Evolutionary conservation across 2,329 filamentous ascomycete species (phyloP).

Genomic region (Hypoxylon sp.): DNA sequence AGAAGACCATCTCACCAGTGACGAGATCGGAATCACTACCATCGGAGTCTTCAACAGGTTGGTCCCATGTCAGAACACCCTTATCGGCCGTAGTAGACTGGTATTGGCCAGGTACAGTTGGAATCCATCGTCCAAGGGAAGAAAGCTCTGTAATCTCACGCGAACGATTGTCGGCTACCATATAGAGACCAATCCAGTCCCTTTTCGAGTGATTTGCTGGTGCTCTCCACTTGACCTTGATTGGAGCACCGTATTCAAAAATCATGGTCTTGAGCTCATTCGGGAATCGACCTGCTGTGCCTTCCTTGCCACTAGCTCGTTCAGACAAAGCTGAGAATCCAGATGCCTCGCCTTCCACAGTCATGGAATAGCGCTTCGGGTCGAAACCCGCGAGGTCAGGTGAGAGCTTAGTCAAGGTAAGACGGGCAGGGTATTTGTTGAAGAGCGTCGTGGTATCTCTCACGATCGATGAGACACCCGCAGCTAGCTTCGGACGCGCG

Average conservation of each 20-base stretch:
- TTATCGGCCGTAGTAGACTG: slow-evolving; percentile 81
- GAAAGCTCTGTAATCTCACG: slow-evolving; percentile 86
- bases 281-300: slow-evolving; percentile 75
- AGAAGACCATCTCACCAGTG: slow-evolving; percentile 86
- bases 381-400: slow-evolving; percentile 85
- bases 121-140: slow-evolving; percentile 90
- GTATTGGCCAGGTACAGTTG: slow-evolving; percentile 81
- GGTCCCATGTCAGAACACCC: slow-evolving; percentile 80
- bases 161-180: slow-evolving; percentile 92
- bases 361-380: slow-evolving; percentile 82
- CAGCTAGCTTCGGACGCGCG: slow-evolving; percentile 86
- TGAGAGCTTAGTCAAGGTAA: slow-evolving; percentile 84
- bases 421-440: slow-evolving; percentile 87
- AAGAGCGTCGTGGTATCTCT: slow-evolving; percentile 90
- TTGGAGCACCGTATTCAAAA: slow-evolving; percentile 90
- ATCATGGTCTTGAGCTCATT: slow-evolving; percentile 80
- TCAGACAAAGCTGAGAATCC: slow-evolving; percentile 66
- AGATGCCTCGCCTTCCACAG: slow-evolving; percentile 76
- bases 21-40: slow-evolving; percentile 71
- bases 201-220: slow-evolving; percentile 88
- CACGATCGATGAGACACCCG: slow-evolving; percentile 87
- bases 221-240: slow-evolving; percentile 91
- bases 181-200: slow-evolving; percentile 97
- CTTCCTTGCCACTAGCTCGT: slow-evolving; percentile 78
- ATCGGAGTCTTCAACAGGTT: slow-evolving; percentile 66